Conservation (phyloP, 805 yeast genomes). For the Pichia phayaonensis region DNA sequence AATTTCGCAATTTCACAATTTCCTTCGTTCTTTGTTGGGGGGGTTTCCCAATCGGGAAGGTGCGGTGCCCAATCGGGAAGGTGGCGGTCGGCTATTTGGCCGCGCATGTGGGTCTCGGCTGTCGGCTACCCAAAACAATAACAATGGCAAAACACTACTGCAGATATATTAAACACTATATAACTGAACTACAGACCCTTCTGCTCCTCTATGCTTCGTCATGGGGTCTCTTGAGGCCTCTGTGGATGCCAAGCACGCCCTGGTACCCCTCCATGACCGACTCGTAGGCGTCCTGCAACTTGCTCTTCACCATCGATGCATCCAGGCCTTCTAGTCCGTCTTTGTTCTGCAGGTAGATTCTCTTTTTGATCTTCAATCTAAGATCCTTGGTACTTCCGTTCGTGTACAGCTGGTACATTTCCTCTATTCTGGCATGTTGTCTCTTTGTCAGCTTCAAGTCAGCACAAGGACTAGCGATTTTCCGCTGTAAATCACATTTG, state of each 20-base stretch:
- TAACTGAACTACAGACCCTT: too few relatives aligned
- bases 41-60: not conserved
- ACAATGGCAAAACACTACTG: too few relatives aligned
- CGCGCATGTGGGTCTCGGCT: not conserved
- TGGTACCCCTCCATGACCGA: not conserved
- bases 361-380: slow-evolving; percentile 59
- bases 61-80: not conserved
- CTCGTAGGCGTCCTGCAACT: slow-evolving; percentile 39
- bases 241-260: not conserved
- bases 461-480: slow-evolving; percentile 27
- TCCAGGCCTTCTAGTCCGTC: slow-evolving; percentile 64
- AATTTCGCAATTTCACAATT: too few relatives aligned
- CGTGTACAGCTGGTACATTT: slow-evolving; percentile 46
- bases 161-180: too few relatives aligned
- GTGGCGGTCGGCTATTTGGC: not conserved
- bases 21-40: not conserved
- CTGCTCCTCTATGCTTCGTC: not conserved
- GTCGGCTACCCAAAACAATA: too few relatives aligned
- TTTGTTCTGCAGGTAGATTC: slow-evolving; percentile 70
- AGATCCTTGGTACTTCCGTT: slow-evolving; percentile 12
- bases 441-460: slow-evolving; percentile 45
- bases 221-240: not conserved
- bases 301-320: slow-evolving; percentile 51
- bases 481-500: slow-evolving; percentile 58
- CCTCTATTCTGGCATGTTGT: slow-evolving; percentile 71